Conservation (phyloP, 2,329 filamentous ascomycete species). For the Calonectria honghensis region DNA sequence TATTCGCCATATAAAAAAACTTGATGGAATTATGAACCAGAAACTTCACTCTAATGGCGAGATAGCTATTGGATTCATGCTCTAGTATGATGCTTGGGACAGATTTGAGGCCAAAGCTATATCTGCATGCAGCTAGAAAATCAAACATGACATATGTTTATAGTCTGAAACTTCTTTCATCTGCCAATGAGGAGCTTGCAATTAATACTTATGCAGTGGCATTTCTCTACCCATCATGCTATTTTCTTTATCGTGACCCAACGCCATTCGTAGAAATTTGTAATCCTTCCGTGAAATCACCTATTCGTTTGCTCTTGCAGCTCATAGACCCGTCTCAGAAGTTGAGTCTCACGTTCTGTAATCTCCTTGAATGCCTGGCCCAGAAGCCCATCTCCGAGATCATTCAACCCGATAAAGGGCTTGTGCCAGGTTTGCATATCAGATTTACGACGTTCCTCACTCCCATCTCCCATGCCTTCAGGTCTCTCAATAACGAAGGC, state of each 20-base stretch:
- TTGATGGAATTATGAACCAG: too few species aligned
- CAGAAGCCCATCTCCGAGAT: background rate
- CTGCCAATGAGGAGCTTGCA: too few species aligned
- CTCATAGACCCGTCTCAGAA: background rate
- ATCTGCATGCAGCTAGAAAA: background rate
- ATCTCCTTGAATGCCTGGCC: background rate
- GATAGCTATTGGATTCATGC: too few species aligned
- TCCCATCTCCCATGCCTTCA: background rate
- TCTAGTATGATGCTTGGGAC: background rate
- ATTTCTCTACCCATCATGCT: background rate
- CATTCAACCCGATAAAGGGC: background rate
- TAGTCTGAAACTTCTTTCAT: background rate
- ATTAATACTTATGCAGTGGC: too few species aligned
- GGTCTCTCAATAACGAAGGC: background rate
- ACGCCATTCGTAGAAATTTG: background rate
- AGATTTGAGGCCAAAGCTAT: background rate
- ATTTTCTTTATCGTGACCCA: background rate
- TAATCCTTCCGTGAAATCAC: background rate
- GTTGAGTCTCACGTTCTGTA: background rate
- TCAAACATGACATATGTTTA: background rate
- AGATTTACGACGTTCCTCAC: background rate
- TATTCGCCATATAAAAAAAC: too few species aligned
- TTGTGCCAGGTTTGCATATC: background rate
- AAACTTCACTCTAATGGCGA: too few species aligned
- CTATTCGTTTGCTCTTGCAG: background rate